Evolutionary conservation across 352 stramenopile genomes (phyloP).

Genomic region (Elongisporangium undulatum): DNA sequence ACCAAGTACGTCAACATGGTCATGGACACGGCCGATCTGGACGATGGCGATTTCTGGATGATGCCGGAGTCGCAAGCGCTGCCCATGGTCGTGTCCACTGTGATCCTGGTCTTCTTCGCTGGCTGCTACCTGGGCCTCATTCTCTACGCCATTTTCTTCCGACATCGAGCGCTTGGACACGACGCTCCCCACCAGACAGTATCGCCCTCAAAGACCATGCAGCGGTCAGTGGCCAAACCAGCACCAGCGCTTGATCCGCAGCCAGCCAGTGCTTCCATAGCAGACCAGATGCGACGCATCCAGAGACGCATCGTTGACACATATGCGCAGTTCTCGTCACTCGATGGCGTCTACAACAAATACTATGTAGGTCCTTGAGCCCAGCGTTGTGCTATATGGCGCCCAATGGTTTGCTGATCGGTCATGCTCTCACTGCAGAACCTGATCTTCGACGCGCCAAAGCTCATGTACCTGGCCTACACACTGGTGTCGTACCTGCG

Average conservation of each 20-base stretch:
- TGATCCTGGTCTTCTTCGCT: conserved; percentile 25
- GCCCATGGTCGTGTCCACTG: conserved; percentile 23
- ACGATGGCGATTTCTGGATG: conserved; percentile 47
- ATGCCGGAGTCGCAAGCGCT: conserved; percentile 20
- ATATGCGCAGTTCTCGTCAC: neutral
- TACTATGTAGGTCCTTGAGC: conserved; percentile 37
- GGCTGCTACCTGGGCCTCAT: conserved; percentile 27
- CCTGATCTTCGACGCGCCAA: conserved; percentile 17
- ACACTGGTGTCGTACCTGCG: conserved; percentile 27
- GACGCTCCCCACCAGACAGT: neutral
- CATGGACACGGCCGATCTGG: conserved; percentile 30
- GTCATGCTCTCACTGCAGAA: neutral
- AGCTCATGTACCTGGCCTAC: conserved; percentile 38
- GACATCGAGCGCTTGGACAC: neutral
- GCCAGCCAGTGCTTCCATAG: neutral
- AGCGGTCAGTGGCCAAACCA: neutral
- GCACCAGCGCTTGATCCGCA: neutral
- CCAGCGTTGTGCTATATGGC: too few relatives aligned
- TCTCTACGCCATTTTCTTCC: conserved; percentile 31
- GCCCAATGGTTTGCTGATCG: conserved; percentile 10
- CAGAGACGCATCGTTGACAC: neutral
- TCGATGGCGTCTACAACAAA: conserved; percentile 29
- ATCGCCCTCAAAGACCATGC: neutral
- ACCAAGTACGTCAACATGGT: conserved; percentile 35
- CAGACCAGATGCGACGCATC: neutral